Evolutionary conservation across 306 rosid genomes (phyloP).

Genomic region (Quercus cerris): DNA sequence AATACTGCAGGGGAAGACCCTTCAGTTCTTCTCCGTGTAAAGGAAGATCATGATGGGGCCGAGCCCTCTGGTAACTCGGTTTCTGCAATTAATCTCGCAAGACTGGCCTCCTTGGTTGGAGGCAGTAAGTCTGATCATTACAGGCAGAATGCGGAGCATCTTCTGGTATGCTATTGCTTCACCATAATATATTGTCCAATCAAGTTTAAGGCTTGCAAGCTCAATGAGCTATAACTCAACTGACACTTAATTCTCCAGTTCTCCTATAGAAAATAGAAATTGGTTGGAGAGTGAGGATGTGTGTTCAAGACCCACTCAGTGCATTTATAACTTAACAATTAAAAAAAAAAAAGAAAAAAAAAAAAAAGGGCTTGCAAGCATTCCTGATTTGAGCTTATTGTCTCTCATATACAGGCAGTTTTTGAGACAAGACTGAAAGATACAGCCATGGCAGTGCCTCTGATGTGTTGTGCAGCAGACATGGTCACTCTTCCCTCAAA

Average conservation of each 20-base stretch:
- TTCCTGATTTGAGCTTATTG: slow-evolving; percentile 1
- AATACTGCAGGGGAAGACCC: slow-evolving; percentile 89
- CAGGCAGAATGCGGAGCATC: slow-evolving; percentile 74
- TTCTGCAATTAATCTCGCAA: slow-evolving; percentile 70
- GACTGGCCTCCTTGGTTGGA: slow-evolving; percentile 70
- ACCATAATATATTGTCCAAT: neutral
- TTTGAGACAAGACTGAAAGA: slow-evolving; percentile 74
- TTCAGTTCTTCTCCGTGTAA: slow-evolving; percentile 80
- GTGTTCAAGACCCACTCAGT: no score
- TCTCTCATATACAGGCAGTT: slow-evolving; percentile 62
- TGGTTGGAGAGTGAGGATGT: no score
- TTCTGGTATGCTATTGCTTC: slow-evolving; percentile 50
- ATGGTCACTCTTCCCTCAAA: slow-evolving; percentile 58
- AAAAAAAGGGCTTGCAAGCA: neutral
- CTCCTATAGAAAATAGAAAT: no score
- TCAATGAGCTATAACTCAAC: no score
- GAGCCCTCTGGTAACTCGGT: slow-evolving; percentile 96
- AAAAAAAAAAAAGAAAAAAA: no score
- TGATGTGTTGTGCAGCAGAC: slow-evolving; percentile 91
- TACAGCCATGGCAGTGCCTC: slow-evolving; percentile 89
- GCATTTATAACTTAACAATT: no score
- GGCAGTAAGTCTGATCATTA: slow-evolving; percentile 61
- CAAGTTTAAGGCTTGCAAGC: neutral
- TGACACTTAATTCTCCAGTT: no score
- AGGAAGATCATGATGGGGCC: slow-evolving; percentile 96